These are phyloP conservation scores for Pseudodiploospora longispora DNA, from an alignment of 2,329 filamentous ascomycete species.

Conservation along the genomic window DNA sequence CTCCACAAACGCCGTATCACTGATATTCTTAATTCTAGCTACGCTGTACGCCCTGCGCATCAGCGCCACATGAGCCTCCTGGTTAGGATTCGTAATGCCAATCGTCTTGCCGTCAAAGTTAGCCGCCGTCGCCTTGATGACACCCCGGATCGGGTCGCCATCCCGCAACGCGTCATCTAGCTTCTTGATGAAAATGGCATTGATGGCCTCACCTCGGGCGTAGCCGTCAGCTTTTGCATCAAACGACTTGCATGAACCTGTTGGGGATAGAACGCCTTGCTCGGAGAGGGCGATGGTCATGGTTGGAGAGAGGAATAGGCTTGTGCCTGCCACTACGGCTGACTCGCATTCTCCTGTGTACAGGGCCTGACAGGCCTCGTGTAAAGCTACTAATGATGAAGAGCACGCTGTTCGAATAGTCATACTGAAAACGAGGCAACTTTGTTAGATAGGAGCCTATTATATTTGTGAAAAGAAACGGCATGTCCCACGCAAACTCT, in stretches of 20 bases:
- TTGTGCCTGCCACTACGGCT: constrained; percentile 24
- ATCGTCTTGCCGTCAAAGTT: constrained; percentile 36
- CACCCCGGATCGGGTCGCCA: constrained; percentile 32
- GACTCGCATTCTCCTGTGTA: constrained; percentile 16
- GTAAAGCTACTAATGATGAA: constrained; percentile 25
- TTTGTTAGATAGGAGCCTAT: neutral
- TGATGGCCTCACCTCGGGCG: constrained; percentile 40
- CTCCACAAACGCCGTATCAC: constrained; percentile 26
- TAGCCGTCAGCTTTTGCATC: constrained; percentile 41
- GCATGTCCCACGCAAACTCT: neutral
- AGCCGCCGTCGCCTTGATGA: constrained; percentile 28
- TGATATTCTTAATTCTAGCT: constrained; percentile 17
- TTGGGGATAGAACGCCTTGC: constrained; percentile 27
- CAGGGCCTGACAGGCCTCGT: constrained; percentile 26
- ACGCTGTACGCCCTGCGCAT: constrained; percentile 22
- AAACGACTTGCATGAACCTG: constrained; percentile 27
- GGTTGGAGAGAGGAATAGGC: constrained; percentile 21
- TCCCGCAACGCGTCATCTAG: constrained; percentile 38
- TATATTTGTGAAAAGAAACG: neutral
- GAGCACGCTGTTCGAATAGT: constrained; percentile 32
- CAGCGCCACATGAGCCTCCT: constrained; percentile 21
- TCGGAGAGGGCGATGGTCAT: constrained; percentile 20
- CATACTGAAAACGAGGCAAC: constrained; percentile 10
- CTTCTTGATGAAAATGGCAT: constrained; percentile 36
- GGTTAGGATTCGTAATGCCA: constrained; percentile 32